Conservation (phyloP, 2,329 filamentous ascomycete genomes). For the Ophiostoma quercus region DNA sequence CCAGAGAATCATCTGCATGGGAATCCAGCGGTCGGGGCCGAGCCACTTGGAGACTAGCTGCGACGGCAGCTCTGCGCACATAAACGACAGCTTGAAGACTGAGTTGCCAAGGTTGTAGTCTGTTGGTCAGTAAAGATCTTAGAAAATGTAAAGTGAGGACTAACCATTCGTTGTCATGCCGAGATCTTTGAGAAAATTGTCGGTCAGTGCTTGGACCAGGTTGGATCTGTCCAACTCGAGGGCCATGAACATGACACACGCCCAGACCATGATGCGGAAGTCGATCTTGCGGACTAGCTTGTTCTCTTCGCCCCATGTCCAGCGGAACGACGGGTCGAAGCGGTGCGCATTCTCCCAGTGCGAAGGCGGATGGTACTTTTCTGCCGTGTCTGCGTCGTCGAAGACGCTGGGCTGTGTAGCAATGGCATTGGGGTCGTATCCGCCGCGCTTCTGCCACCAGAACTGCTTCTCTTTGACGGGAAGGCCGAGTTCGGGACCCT, state of each 20-base stretch:
- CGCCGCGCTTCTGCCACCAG: neutral
- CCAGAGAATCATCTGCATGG: slow-evolving; percentile 53
- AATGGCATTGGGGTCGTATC: neutral
- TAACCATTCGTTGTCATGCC: slow-evolving; percentile 42
- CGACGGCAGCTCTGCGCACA: slow-evolving; percentile 55
- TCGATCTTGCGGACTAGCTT: slow-evolving; percentile 43
- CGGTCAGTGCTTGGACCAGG: slow-evolving; percentile 43
- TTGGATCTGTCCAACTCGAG: slow-evolving; percentile 49
- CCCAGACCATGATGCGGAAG: slow-evolving; percentile 41
- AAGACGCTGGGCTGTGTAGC: neutral
- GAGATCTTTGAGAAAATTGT: slow-evolving; percentile 44
- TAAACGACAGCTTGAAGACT: slow-evolving; percentile 46
- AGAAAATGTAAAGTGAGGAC: neutral
- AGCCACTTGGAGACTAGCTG: slow-evolving; percentile 56
- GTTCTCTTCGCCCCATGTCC: slow-evolving; percentile 41
- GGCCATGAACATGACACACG: slow-evolving; percentile 46
- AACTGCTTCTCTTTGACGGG: neutral
- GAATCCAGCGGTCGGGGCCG: slow-evolving; percentile 57
- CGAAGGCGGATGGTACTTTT: neutral
- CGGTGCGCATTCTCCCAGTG: slow-evolving; percentile 37
- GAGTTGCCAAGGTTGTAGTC: slow-evolving; percentile 47
- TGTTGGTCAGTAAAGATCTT: slow-evolving; percentile 15
- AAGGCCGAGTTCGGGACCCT: neutral
- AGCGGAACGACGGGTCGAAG: slow-evolving; percentile 43
- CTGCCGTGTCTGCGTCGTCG: neutral